These are phyloP conservation scores for Teunomyces barrocoloradensis DNA, from an alignment of 805 yeast species.

Conservation along the genomic window DNA sequence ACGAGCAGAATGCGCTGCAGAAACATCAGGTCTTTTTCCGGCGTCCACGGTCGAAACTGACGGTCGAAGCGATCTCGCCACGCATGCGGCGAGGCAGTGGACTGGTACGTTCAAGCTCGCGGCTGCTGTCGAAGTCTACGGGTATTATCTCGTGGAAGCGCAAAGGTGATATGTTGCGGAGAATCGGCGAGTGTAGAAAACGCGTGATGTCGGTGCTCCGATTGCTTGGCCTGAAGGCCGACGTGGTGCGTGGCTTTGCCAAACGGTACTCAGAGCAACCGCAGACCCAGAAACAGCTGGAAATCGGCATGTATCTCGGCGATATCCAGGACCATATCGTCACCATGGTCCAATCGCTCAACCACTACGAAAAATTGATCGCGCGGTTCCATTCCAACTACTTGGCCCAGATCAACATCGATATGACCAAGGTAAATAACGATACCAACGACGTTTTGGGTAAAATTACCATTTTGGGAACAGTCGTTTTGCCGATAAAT, in stretches of 20 bases:
- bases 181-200: constrained; percentile 94
- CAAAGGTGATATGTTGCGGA: constrained; percentile 90
- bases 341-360: constrained; percentile 93
- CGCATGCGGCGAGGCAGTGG: not conserved
- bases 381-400: constrained; percentile 96
- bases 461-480: constrained; percentile 88
- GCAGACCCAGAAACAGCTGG: constrained; percentile 29
- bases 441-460: constrained; percentile 97
- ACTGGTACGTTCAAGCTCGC: not conserved
- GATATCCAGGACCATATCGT: constrained; percentile 98
- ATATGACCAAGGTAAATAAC: constrained; percentile 95
- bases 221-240: constrained; percentile 88
- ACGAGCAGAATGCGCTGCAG: constrained; percentile 27
- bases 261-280: constrained; percentile 77
- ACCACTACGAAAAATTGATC: constrained; percentile 89
- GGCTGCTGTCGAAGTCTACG: constrained; percentile 12
- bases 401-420: constrained; percentile 93
- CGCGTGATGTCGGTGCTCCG: constrained; percentile 88
- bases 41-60: constrained; percentile 36
- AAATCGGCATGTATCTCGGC: constrained; percentile 91
- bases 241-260: constrained; percentile 94
- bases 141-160: constrained; percentile 64
- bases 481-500: constrained; percentile 92
- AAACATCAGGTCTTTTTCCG: constrained; percentile 27
- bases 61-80: constrained; percentile 25